Conservation (phyloP, 2,329 filamentous ascomycete genomes). For the Microcera coccophila region DNA sequence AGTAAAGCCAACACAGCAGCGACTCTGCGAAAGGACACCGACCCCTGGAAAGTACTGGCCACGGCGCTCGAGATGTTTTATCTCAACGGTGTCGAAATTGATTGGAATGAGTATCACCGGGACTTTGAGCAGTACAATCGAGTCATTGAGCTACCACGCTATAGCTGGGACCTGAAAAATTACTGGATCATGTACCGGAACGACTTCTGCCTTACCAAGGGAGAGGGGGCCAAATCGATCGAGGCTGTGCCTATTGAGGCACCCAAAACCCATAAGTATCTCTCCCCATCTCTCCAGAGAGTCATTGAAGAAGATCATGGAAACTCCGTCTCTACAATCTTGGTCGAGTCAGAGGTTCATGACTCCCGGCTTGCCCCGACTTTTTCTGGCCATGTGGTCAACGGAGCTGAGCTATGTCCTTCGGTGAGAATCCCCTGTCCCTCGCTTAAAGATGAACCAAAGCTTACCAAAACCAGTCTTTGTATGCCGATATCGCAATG, state of each 20-base stretch:
- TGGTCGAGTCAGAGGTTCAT: slow-evolving; percentile 17
- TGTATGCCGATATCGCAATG: slow-evolving; percentile 16
- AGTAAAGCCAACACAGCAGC: slow-evolving; percentile 49
- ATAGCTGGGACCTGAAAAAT: slow-evolving; percentile 69
- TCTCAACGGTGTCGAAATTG: slow-evolving; percentile 56
- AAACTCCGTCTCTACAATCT: slow-evolving; percentile 5
- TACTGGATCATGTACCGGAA: slow-evolving; percentile 64
- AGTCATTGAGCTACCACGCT: slow-evolving; percentile 62
- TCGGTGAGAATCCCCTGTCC: slow-evolving; percentile 31
- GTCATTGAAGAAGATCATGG: slow-evolving; percentile 16
- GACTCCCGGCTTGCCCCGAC: slow-evolving; percentile 10
- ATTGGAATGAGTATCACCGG: slow-evolving; percentile 65
- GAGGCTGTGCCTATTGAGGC: background rate
- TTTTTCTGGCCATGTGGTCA: slow-evolving; percentile 19
- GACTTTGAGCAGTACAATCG: slow-evolving; percentile 39
- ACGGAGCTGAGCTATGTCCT: slow-evolving; percentile 18
- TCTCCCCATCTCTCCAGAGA: slow-evolving; percentile 19
- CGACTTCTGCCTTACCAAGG: slow-evolving; percentile 68
- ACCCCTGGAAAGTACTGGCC: slow-evolving; percentile 61
- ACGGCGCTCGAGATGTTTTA: slow-evolving; percentile 56
- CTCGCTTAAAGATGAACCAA: background rate
- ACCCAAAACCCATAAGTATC: slow-evolving; percentile 6
- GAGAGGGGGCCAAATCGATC: slow-evolving; percentile 32
- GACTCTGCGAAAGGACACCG: slow-evolving; percentile 60
- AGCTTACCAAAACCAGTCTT: slow-evolving; percentile 8